Base-by-base conservation (phyloP, 192 early-diverging fungal species). In the Coemansia aciculifera region DNA sequence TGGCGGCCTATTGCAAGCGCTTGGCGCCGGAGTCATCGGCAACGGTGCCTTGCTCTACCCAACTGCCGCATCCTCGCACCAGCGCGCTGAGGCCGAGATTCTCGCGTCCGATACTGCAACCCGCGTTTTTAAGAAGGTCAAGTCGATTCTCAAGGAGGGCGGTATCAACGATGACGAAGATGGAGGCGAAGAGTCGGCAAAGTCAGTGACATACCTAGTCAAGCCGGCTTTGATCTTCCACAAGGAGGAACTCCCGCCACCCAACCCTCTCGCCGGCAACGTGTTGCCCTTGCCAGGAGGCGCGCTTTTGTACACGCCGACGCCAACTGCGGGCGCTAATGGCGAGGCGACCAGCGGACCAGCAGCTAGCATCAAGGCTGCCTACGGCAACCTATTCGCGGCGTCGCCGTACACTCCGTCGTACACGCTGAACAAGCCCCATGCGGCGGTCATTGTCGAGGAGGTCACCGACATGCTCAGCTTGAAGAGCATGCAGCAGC, bases 151-250 rank as follows among this genome's bases (percentile, higher is more conserved):
- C 61, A 81, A 81, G 64, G 78, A 81, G 11, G 78, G 78, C 31
- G 78, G 73, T 0, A 31, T 81, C 19, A 75, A 75, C 57, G 78
- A 81, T 2, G 73, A 81, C 48, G 78, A 81, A 1, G 51, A 75
- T 23, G 70, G 68, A 39, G 72, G 66, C 21, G 73, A 81, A 27
- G 74, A 75, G 37, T 61, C 60, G 48, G 69, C 70, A 40, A 69
- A 70, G 52, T 75, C 78, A 0, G 54, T 81, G 17, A 81, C 73
- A 37, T 81, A 81, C 39, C 43, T 81, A 51, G 44, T 75, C 70
- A 81, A 81, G 73, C 78, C 78, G 0, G 78, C 78, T 1, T 57
- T 81, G 73, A 75, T 81, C 43, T 81, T 75, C 78, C 78, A 81
- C 73, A 75, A 75, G 63, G 78, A 81, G 39, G 78, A 75, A 67